Evolutionary conservation across 2,329 filamentous ascomycete species (phyloP).

Genomic region (Paradendryphiella salina): DNA sequence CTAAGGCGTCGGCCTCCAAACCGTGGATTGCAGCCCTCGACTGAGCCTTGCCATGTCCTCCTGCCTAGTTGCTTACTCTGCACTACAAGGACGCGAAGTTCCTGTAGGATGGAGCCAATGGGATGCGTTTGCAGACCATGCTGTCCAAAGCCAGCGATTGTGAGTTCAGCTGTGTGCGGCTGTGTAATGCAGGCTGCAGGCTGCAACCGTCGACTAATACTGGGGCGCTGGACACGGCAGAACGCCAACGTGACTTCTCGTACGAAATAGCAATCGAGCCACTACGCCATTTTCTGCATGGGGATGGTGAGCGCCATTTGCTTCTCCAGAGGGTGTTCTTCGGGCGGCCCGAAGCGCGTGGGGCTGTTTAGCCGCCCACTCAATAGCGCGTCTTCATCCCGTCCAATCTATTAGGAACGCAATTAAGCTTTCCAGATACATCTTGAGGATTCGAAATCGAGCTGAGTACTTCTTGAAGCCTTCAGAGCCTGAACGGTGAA

Average conservation of each 20-base stretch:
- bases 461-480: no score
- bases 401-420: no score
- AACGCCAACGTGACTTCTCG: neutral
- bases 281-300: neutral
- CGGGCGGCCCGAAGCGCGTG: neutral
- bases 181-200: conserved; percentile 4
- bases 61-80: conserved; percentile 8
- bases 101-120: neutral
- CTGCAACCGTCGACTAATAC: conserved; percentile 38
- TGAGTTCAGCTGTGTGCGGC: conserved; percentile 11
- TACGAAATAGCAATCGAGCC: neutral
- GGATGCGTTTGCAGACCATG: neutral
- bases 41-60: neutral
- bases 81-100: conserved; percentile 1
- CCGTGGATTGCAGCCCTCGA: neutral
- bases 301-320: neutral
- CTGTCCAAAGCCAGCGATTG: neutral
- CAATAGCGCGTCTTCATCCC: no score
- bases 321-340: neutral
- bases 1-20: neutral
- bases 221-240: neutral
- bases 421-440: no score
- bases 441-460: no score
- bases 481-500: no score
- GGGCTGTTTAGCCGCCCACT: neutral